Evolutionary conservation across 2,329 filamentous ascomycete genomes (phyloP), one percentile per base, ranked within the genome.

Genomic region (Lizonia empirigonia): DNA sequence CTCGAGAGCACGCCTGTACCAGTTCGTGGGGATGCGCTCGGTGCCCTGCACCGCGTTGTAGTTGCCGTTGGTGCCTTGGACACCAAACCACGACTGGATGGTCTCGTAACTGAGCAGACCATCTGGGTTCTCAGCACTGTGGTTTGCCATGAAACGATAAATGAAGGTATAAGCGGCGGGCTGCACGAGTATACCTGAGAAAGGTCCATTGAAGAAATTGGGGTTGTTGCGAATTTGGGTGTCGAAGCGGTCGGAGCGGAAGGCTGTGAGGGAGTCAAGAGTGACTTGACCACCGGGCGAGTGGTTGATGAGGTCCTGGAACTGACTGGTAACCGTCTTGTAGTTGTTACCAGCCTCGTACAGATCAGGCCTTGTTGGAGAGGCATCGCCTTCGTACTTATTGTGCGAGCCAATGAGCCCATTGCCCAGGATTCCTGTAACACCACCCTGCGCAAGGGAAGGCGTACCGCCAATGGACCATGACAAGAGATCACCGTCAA

Each of bases 141-240:
- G 62, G 19, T 65, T 64, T 1, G 62, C 62, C 62, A 65, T 65
- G 55, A 65, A 64, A 15, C 62, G 60, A 41, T 53, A 65, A 41
- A 65, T 65, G 44, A 65, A 65, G 5, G 60, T 60, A 34, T 65
- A 65, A 35, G 60, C 62, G 18, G 62, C 62, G 23, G 62, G 60
- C 53, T 65, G 62, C 40, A 65, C 62, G 33, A 64, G 44, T 12
- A 65, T 40, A 10, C 62, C 62, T 1, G 56, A 46, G 22, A 65
- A 64, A 1, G 62, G 62, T 1, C 62, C 62, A 18, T 60, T 64
- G 53, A 65, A 65, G 32, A 63, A 65, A 16, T 61, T 40, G 1
- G 59, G 55, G 48, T 64, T 65, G 9, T 54, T 56, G 2, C 29
- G 26, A 10, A 56, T 55, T 26, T 65, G 62, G 5, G 53, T 47